Percentiles rank a stretch among this genome's conserved stretches.
Evolutionary conservation across 2,329 filamentous ascomycete genomes (phyloP).

Genomic region (Ambrosiella beaveri): DNA sequence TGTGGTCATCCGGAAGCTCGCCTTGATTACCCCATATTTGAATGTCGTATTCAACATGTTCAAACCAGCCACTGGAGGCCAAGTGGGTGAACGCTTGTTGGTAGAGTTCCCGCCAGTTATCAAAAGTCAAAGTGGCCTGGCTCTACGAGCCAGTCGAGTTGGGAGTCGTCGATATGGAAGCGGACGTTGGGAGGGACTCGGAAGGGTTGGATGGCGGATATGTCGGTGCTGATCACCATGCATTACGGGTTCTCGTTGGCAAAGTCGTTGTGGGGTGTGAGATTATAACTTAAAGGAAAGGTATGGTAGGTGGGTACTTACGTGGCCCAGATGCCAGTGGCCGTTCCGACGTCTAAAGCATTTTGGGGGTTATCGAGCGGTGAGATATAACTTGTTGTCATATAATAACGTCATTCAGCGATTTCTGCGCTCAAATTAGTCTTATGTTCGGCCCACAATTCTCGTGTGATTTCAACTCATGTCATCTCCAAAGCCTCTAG

Average conservation of each 20-base stretch:
- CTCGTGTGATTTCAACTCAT: conserved; percentile 7
- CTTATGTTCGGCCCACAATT: background rate
- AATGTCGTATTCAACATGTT: conserved; percentile 18
- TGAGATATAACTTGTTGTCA: conserved; percentile 16
- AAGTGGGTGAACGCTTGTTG: conserved; percentile 32
- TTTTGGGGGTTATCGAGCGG: conserved; percentile 16
- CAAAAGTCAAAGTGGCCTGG: conserved; percentile 36
- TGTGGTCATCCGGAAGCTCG: conserved; percentile 13
- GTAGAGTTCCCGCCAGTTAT: conserved; percentile 38
- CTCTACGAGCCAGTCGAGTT: conserved; percentile 27
- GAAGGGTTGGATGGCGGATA: conserved; percentile 37
- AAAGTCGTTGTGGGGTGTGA: conserved; percentile 26
- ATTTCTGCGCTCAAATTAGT: conserved; percentile 13
- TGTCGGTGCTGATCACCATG: conserved; percentile 33
- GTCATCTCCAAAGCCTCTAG: conserved; percentile 14
- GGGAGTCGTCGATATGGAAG: conserved; percentile 23
- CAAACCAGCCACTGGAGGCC: conserved; percentile 23
- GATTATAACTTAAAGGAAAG: background rate
- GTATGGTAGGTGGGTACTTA: conserved; percentile 22
- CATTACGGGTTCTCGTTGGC: conserved; percentile 27
- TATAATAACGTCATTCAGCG: conserved; percentile 16
- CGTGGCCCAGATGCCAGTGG: conserved; percentile 37
- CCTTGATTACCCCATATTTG: conserved; percentile 5
- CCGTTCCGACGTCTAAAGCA: conserved; percentile 34
- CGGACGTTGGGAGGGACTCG: conserved; percentile 29